Conservation (phyloP, 495 filamentous ascomycete species). For the Neurospora sp. region DNA sequence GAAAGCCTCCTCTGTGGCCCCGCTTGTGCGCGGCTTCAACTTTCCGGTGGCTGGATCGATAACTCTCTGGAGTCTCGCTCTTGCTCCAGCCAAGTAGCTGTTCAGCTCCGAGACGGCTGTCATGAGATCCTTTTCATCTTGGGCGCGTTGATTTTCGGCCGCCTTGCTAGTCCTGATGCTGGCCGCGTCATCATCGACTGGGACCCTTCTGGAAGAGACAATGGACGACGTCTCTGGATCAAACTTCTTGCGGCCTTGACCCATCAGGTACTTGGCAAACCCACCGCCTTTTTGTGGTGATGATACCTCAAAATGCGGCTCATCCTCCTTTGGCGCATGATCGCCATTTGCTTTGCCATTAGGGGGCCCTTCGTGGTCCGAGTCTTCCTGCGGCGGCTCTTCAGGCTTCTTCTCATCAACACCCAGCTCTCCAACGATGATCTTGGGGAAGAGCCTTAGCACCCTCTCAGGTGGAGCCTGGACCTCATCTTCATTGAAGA, state of each 20-base stretch:
- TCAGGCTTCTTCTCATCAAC: constrained; percentile 27
- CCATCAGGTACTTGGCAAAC: constrained; percentile 42
- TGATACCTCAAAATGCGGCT: constrained; percentile 18
- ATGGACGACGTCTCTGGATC: constrained; percentile 58
- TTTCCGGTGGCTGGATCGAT: constrained; percentile 65
- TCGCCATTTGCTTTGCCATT: constrained; percentile 41
- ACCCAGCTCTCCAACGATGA: constrained; percentile 69
- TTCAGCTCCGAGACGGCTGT: constrained; percentile 70
- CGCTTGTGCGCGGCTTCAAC: constrained; percentile 51
- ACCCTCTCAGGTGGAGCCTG: constrained; percentile 83
- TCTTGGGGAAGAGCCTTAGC: constrained; percentile 70
- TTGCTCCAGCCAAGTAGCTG: constrained; percentile 73
- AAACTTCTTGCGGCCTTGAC: constrained; percentile 32
- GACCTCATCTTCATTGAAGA: constrained; percentile 72
- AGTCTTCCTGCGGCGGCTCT: constrained; percentile 23
- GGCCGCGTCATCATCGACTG: constrained; percentile 39
- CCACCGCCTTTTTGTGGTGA: constrained; percentile 32
- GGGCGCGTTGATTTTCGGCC: constrained; percentile 28
- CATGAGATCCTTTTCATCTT: constrained; percentile 74
- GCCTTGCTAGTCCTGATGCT: constrained; percentile 26
- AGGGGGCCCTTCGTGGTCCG: constrained; percentile 32
- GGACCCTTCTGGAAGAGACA: constrained; percentile 41
- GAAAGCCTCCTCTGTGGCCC: constrained; percentile 42
- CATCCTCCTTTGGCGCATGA: constrained; percentile 22
- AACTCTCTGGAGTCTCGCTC: constrained; percentile 70